Conservation (phyloP, 306 rosid genomes). For the Vigna radiata region DNA sequence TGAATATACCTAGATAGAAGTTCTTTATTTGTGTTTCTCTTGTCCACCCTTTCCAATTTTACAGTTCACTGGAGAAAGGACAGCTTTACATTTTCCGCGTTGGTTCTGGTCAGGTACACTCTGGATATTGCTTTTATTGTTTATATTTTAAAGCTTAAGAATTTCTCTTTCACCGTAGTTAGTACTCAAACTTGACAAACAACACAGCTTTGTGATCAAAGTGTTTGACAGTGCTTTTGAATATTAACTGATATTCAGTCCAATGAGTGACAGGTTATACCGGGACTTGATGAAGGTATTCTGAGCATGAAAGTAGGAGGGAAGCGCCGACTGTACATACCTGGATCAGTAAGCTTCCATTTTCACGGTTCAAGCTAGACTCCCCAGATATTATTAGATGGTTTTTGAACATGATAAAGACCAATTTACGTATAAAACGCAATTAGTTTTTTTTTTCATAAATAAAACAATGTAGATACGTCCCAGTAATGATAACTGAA, state of each 20-base stretch:
- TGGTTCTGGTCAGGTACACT: conserved; percentile 87
- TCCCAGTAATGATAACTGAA: too few species aligned
- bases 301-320: conserved; percentile 91
- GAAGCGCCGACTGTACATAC: conserved; percentile 88
- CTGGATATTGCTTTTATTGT: conserved; percentile 15
- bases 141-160: conserved; percentile 6
- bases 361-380: not conserved
- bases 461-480: too few species aligned
- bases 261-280: conserved; percentile 77
- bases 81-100: conserved; percentile 81
- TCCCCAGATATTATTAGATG: too few species aligned
- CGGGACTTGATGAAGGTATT: conserved; percentile 97
- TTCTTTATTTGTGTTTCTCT: conserved; percentile 28
- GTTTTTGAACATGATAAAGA: too few species aligned
- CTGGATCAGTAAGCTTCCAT: conserved; percentile 79
- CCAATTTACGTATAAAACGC: too few species aligned
- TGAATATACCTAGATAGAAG: conserved; percentile 24
- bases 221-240: not conserved
- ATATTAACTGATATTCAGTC: conserved; percentile 41
- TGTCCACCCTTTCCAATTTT: conserved; percentile 30
- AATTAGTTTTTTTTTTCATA: too few species aligned
- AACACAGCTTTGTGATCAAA: conserved; percentile 1
- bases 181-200: conserved; percentile 24
- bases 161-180: conserved; percentile 3
- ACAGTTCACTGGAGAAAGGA: conserved; percentile 95